Evolutionary conservation across 495 filamentous ascomycete genomes (phyloP).

Genomic region (Eremomyces bilateralis): DNA sequence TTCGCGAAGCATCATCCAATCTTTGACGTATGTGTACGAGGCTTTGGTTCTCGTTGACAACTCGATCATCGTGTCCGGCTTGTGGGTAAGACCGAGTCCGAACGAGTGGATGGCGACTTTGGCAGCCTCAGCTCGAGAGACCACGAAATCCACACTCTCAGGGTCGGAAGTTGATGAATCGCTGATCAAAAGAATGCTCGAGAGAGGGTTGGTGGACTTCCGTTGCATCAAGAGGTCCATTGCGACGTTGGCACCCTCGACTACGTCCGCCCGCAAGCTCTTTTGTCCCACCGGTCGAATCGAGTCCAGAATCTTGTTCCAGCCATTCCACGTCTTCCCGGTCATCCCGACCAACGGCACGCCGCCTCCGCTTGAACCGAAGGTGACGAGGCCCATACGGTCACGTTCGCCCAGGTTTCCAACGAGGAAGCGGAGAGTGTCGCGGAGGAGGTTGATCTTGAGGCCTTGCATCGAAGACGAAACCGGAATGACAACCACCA

Average conservation of each 20-base stretch:
- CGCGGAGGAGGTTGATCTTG: conserved; percentile 90
- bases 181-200: conserved; percentile 92
- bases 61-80: conserved; percentile 97
- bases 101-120: conserved; percentile 97
- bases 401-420: conserved; percentile 80
- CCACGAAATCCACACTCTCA: conserved; percentile 94
- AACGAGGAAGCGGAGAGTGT: conserved; percentile 83
- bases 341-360: conserved; percentile 97
- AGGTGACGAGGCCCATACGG: conserved; percentile 93
- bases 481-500: conserved; percentile 92
- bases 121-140: conserved; percentile 90
- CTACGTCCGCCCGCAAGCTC: conserved; percentile 87
- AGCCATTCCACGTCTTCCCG: conserved; percentile 78
- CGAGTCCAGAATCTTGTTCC: conserved; percentile 68
- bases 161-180: conserved; percentile 94
- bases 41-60: conserved; percentile 90
- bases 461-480: conserved; percentile 98
- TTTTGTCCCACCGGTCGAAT: conserved; percentile 92
- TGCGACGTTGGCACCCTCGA: conserved; percentile 93
- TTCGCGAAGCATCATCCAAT: conserved; percentile 99
- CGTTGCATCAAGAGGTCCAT: conserved; percentile 99
- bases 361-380: conserved; percentile 83
- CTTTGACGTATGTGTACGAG: conserved; percentile 93
- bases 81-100: conserved; percentile 88
- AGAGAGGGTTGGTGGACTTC: conserved; percentile 87